Conservation (phyloP, 2,329 filamentous ascomycete genomes). For the Pseudocercospora eumusae region DNA sequence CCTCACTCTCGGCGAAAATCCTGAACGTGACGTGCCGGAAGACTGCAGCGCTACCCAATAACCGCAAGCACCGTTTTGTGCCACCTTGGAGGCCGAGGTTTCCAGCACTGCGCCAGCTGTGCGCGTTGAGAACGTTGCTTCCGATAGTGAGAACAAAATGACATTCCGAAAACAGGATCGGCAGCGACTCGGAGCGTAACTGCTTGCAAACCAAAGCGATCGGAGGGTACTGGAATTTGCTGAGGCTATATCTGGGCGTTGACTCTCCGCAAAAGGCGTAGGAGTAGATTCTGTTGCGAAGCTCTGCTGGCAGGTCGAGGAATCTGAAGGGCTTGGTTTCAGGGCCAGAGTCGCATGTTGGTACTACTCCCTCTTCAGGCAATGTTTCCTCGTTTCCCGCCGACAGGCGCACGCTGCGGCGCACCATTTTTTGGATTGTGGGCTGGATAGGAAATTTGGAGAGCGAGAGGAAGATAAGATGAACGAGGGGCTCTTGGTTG, state of each 20-base stretch:
- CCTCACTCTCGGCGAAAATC: neutral
- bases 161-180: constrained; percentile 14
- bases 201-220: constrained; percentile 14
- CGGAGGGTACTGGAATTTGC: constrained; percentile 7
- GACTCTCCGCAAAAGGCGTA: neutral
- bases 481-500: neutral
- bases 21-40: constrained; percentile 14
- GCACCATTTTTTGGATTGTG: neutral
- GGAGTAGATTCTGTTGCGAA: constrained; percentile 32
- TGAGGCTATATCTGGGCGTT: constrained; percentile 4
- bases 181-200: constrained; percentile 6
- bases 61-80: neutral
- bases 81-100: neutral
- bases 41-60: constrained; percentile 5
- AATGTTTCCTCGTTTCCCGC: neutral
- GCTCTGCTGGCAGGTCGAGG: constrained; percentile 43
- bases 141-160: constrained; percentile 13
- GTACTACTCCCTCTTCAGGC: neutral
- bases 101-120: constrained; percentile 6
- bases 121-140: constrained; percentile 10
- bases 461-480: neutral
- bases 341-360: neutral
- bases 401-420: neutral
- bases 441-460: neutral
- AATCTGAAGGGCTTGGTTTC: constrained; percentile 19